phyloP scores from a whole-genome alignment of 768 basidiomycete genomes.

The Ramaria sp. region DNA sequence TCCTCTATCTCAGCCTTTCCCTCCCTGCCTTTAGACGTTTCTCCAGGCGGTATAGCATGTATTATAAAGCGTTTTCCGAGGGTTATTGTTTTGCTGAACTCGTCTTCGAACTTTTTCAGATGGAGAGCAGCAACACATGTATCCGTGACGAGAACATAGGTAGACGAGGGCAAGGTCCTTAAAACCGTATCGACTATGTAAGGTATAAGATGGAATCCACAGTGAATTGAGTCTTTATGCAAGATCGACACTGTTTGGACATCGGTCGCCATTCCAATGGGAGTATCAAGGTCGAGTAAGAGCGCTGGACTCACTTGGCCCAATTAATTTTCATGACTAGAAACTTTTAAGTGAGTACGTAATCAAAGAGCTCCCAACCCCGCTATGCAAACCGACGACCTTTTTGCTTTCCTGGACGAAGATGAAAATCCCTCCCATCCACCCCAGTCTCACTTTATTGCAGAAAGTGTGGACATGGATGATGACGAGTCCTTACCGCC shows the following conservation, averaged over 20 bases:
- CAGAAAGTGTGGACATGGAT: slow-evolving; percentile 19
- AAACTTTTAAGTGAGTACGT: no score
- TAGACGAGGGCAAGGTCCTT: slow-evolving; percentile 58
- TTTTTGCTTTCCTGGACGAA: slow-evolving; percentile 61
- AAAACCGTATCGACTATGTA: slow-evolving; percentile 76
- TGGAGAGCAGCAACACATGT: slow-evolving; percentile 78
- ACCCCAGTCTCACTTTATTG: slow-evolving; percentile 9
- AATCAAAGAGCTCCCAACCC: no score
- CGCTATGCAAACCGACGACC: slow-evolving; percentile 29
- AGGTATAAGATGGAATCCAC: slow-evolving; percentile 84
- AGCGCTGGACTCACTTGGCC: no score
- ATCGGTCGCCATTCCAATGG: slow-evolving; percentile 31
- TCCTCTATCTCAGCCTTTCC: slow-evolving; percentile 94
- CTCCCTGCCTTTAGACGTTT: slow-evolving; percentile 82
- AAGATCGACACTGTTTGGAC: slow-evolving; percentile 76
- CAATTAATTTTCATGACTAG: no score
- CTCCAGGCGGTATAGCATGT: slow-evolving; percentile 79
- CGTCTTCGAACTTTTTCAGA: slow-evolving; percentile 52
- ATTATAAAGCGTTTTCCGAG: slow-evolving; percentile 48
- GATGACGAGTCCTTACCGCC: slow-evolving; percentile 17
- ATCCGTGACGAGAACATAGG: slow-evolving; percentile 91
- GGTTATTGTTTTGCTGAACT: slow-evolving; percentile 36
- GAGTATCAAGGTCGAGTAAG: no score
- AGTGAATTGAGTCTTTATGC: slow-evolving; percentile 79
- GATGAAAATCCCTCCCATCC: slow-evolving; percentile 10